Conservation (phyloP, 129 eudicot genomes). For the Scalesia atractyloides region DNA sequence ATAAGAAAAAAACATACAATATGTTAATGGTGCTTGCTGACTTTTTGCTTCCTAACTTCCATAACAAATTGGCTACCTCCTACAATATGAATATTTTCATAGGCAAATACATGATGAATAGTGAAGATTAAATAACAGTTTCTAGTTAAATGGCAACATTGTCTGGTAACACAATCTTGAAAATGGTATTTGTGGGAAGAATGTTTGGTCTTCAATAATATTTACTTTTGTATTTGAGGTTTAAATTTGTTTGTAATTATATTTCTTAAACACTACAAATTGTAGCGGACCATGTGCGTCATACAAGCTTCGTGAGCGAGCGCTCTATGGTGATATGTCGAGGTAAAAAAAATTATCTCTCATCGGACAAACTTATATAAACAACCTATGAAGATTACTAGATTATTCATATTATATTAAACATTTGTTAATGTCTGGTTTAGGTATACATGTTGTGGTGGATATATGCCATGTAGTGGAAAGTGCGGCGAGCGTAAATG, state of each 20-base stretch:
- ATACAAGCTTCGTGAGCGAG: constrained; percentile 85
- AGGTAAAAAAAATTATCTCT: constrained; percentile 49
- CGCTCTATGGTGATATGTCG: constrained; percentile 90
- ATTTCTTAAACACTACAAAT: constrained; percentile 15
- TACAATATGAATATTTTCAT: background rate
- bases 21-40: background rate
- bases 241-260: background rate
- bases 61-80: background rate
- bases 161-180: background rate
- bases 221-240: background rate
- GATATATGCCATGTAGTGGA: constrained; percentile 96
- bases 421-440: constrained; percentile 15
- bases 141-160: background rate
- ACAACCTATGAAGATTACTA: background rate
- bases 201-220: background rate
- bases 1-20: background rate
- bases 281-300: constrained; percentile 83
- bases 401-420: background rate
- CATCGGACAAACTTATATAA: background rate
- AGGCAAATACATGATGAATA: background rate
- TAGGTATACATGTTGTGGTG: constrained; percentile 85
- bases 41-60: background rate
- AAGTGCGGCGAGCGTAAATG: constrained; percentile 85
- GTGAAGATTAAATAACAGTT: background rate
- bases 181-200: background rate